Evolutionary conservation across 1,139 yeast species (phyloP).

Genomic region (Zhuliangozyma blackwelliae): DNA sequence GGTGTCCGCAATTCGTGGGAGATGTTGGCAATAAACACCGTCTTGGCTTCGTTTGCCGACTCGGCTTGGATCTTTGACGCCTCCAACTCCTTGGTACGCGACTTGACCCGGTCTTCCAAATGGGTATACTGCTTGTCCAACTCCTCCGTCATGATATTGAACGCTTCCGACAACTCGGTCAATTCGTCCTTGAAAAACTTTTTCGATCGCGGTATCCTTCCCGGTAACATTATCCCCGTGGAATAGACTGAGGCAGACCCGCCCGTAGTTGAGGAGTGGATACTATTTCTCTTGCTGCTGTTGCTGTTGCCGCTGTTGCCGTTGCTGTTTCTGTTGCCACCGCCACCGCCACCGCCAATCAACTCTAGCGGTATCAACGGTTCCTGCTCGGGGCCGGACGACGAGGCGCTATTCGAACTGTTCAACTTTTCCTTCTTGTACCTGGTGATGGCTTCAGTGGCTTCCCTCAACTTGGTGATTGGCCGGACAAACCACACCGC

Average conservation of each 20-base stretch:
- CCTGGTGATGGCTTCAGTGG: conserved; percentile 62
- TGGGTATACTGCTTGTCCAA: conserved; percentile 77
- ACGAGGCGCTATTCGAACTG: conserved; percentile 1
- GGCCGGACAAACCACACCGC: conserved; percentile 88
- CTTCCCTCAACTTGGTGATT: conserved; percentile 72
- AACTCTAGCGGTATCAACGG: background rate
- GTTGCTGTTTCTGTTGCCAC: background rate
- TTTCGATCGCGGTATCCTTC: conserved; percentile 51
- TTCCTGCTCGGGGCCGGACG: conserved; percentile 1
- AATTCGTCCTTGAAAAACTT: conserved; percentile 77
- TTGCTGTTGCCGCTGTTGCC: background rate
- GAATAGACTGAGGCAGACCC: conserved; percentile 31
- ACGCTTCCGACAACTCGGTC: conserved; percentile 82
- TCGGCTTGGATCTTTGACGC: conserved; percentile 88
- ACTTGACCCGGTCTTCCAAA: conserved; percentile 84
- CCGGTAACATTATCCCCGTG: conserved; percentile 41
- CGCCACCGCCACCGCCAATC: background rate
- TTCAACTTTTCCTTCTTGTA: conserved; percentile 25
- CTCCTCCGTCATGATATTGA: conserved; percentile 87
- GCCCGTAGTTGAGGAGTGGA: conserved; percentile 27
- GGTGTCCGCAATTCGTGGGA: conserved; percentile 96
- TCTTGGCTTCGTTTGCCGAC: conserved; percentile 90
- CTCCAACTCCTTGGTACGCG: conserved; percentile 83
- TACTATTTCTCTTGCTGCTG: conserved; percentile 20
- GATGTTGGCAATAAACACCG: conserved; percentile 91